These are phyloP conservation scores for Wickerhamomyces ciferrii DNA, from an alignment of 805 yeast genomes.

Conservation along the genomic window DNA sequence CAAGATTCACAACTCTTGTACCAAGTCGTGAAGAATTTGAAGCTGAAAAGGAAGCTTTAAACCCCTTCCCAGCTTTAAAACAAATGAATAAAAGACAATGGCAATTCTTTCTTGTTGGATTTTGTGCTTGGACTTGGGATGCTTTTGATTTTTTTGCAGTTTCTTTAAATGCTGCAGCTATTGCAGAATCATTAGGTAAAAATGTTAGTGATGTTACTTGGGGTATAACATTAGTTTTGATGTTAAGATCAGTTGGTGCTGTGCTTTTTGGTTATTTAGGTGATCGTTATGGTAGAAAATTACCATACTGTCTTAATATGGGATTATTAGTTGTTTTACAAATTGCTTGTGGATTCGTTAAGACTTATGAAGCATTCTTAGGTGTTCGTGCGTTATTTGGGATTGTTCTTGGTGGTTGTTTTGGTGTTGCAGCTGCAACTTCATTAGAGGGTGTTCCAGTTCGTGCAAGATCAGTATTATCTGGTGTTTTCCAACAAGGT, in stretches of 20 bases:
- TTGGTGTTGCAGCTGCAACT: conserved; percentile 38
- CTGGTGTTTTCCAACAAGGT: conserved; percentile 77
- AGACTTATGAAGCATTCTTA: conserved; percentile 49
- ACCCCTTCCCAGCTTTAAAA: conserved; percentile 58
- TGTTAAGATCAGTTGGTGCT: conserved; percentile 67
- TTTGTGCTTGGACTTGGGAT: conserved; percentile 60
- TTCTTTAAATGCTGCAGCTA: conserved; percentile 41
- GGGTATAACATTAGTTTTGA: conserved; percentile 55
- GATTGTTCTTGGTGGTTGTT: conserved; percentile 45
- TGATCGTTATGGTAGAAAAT: conserved; percentile 57
- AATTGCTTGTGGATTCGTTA: conserved; percentile 59
- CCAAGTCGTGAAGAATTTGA: conserved; percentile 37
- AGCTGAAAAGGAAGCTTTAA: conserved; percentile 36
- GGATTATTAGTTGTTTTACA: conserved; percentile 44
- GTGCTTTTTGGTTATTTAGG: conserved; percentile 53
- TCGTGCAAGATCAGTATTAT: conserved; percentile 53
- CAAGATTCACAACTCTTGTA: conserved; percentile 46
- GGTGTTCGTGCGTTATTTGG: conserved; percentile 64
- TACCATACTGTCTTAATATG: conserved; percentile 47
- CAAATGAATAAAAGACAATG: conserved; percentile 45
- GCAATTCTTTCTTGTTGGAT: conserved; percentile 49
- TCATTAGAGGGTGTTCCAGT: conserved; percentile 43
- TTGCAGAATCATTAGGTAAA: conserved; percentile 41
- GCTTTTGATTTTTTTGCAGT: conserved; percentile 60
- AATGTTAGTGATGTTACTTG: conserved; percentile 50